Conservation (phyloP, 345 rosid species). For the Garcia nutans region DNA sequence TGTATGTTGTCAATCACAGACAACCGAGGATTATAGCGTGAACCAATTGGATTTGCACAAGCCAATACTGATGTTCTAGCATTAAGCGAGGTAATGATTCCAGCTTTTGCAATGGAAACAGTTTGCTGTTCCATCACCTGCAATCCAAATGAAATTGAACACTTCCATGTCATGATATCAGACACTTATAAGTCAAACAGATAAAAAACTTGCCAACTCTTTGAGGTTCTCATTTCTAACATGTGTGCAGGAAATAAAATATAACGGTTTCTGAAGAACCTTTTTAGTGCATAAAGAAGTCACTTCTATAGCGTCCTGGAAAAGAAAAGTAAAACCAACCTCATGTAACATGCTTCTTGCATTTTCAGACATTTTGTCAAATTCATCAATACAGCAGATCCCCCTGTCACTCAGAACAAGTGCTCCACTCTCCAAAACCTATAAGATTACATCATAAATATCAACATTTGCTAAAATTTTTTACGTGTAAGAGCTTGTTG, state of each 20-base stretch:
- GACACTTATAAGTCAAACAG: neutral
- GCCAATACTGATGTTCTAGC: slow-evolving; percentile 92
- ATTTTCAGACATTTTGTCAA: too few relatives aligned
- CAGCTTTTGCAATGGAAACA: slow-evolving; percentile 93
- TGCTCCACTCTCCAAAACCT: too few relatives aligned
- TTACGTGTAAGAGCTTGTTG: too few relatives aligned
- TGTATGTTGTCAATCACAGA: slow-evolving; percentile 92
- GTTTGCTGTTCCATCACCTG: slow-evolving; percentile 99
- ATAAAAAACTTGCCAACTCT: neutral
- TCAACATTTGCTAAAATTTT: too few relatives aligned
- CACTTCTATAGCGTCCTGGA: neutral
- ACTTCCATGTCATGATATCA: slow-evolving; percentile 1
- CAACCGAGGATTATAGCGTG: slow-evolving; percentile 82
- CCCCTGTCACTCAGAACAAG: too few relatives aligned
- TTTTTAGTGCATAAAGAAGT: neutral
- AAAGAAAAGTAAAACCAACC: slow-evolving; percentile 43
- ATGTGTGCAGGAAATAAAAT: neutral
- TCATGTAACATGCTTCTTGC: slow-evolving; percentile 97
- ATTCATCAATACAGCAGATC: too few relatives aligned
- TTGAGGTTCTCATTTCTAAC: slow-evolving; percentile 9
- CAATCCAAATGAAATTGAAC: slow-evolving; percentile 15
- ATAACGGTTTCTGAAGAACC: neutral
- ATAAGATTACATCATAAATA: too few relatives aligned
- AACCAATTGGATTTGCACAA: slow-evolving; percentile 96
- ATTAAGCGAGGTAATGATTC: slow-evolving; percentile 91